Evolutionary conservation across 2,329 filamentous ascomycete species (phyloP), one percentile per base, ranked within the genome.

Genomic region (Beauveria caledonica): DNA sequence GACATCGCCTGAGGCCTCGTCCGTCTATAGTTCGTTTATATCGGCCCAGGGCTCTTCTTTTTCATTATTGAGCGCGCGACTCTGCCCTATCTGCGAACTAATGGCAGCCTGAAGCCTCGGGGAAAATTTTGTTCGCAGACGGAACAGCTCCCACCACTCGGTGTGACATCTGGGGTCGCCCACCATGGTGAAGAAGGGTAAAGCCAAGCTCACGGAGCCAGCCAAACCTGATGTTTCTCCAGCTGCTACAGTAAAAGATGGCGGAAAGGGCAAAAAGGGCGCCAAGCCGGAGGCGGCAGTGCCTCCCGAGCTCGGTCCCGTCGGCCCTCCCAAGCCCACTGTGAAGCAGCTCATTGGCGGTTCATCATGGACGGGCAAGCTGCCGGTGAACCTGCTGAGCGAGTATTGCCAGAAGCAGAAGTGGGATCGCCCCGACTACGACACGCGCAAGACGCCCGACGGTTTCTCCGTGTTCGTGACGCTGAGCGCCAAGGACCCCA

Each of bases 371-470:
- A 99, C 94, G 0, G 94, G 94, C 45, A 99, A 99, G 73, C 78
- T 99, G 36, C 94, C 94, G 1, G 89, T 97, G 64, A 97, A 96
- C 71, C 81, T 97, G 68, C 83, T 97, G 64, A 90, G 89, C 40
- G 94, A 97, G 78, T 90, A 96, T 75, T 97, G 92, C 68, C 92
- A 96, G 76, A 95, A 93, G 73, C 90, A 96, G 73, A 91, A 90
- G 71, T 99, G 94, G 94, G 89, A 91, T 65, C 93, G 87, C 71
- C 93, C 93, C 2, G 92, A 96, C 64, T 99, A 96, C 73, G 88
- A 88, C 64, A 90, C 91, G 80, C 83, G 80, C 64, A 90, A 88
- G 79, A 84, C 83, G 27, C 78, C 83, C 13, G 87, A 89, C 58
- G 90, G 89, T 25, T 90, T 86, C 72, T 86, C 89, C 0, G 90